Conservation (phyloP, 140 eudicot species). For the Flaveria floridana region DNA sequence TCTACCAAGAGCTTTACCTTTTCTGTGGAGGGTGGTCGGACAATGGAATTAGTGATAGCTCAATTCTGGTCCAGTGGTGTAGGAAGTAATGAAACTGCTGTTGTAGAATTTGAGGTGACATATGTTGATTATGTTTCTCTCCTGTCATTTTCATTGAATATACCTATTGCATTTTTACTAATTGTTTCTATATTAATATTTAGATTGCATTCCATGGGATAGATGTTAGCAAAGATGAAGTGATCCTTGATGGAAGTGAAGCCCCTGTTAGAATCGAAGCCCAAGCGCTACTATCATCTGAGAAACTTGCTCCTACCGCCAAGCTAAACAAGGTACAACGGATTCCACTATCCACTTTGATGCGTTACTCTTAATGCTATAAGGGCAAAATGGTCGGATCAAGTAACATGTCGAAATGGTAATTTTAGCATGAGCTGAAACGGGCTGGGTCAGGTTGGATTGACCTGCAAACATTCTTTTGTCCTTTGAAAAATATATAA, state of each 20-base stretch:
- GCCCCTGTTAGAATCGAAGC: conserved; percentile 91
- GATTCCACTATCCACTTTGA: conserved; percentile 18
- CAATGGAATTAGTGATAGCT: conserved; percentile 90
- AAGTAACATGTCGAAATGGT: background rate
- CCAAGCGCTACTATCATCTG: conserved; percentile 70
- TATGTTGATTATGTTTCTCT: conserved; percentile 14
- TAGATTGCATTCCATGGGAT: conserved; percentile 92
- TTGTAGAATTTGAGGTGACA: conserved; percentile 83
- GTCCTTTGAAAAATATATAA: background rate
- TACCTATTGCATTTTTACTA: background rate
- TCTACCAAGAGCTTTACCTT: conserved; percentile 85
- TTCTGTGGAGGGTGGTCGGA: conserved; percentile 77
- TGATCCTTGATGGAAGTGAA: conserved; percentile 90
- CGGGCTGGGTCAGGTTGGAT: background rate
- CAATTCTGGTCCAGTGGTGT: conserved; percentile 98
- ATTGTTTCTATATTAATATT: conserved; percentile 16
- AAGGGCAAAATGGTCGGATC: background rate
- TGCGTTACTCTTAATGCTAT: background rate
- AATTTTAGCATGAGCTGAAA: background rate
- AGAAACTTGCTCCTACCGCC: conserved; percentile 78
- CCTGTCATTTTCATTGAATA: background rate
- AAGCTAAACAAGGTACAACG: conserved; percentile 69
- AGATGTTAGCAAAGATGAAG: conserved; percentile 63
- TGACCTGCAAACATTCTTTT: background rate
- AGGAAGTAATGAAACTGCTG: conserved; percentile 82